Evolutionary conservation across 1,139 yeast genomes (phyloP).

Genomic region (Taphrina populina): DNA sequence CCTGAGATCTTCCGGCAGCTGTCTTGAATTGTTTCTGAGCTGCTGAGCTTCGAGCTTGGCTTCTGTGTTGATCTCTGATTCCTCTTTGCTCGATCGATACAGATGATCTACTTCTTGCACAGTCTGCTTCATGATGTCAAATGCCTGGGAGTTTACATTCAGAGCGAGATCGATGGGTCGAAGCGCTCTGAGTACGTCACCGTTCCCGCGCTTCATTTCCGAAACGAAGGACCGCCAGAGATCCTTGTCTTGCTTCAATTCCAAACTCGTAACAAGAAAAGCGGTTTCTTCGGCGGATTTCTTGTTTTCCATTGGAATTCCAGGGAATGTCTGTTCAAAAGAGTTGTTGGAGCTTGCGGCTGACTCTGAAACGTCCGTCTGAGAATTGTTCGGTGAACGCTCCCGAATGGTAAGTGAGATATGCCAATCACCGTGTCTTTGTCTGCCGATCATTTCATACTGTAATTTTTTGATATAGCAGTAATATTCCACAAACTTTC

Average conservation of each 20-base stretch:
- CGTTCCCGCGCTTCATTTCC: slow-evolving; percentile 37
- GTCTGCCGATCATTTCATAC: slow-evolving; percentile 1
- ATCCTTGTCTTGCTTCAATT: slow-evolving; percentile 35
- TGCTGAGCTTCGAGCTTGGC: slow-evolving; percentile 10
- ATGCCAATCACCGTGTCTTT: not conserved
- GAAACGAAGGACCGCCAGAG: slow-evolving; percentile 36
- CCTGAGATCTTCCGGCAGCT: not conserved
- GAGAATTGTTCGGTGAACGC: not conserved
- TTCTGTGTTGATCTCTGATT: not conserved
- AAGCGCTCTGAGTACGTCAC: slow-evolving; percentile 35
- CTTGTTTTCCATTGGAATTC: slow-evolving; percentile 16
- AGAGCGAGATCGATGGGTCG: slow-evolving; percentile 35
- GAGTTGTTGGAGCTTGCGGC: too few species aligned
- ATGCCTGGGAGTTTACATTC: slow-evolving; percentile 19
- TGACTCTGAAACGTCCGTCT: not conserved
- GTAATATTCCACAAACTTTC: slow-evolving; percentile 36
- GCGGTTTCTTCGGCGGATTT: slow-evolving; percentile 35
- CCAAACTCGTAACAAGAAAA: slow-evolving; percentile 36
- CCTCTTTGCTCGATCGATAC: not conserved
- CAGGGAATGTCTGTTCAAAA: too few species aligned
- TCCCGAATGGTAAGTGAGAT: not conserved
- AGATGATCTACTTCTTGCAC: slow-evolving; percentile 1
- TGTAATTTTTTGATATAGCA: slow-evolving; percentile 18
- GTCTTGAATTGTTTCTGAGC: slow-evolving; percentile 15
- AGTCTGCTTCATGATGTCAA: slow-evolving; percentile 10